A percentile compares a stretch with the other conserved stretches of the same genome.
Conservation (phyloP, 352 stramenopile species). For the Globisporangium spinosum region DNA sequence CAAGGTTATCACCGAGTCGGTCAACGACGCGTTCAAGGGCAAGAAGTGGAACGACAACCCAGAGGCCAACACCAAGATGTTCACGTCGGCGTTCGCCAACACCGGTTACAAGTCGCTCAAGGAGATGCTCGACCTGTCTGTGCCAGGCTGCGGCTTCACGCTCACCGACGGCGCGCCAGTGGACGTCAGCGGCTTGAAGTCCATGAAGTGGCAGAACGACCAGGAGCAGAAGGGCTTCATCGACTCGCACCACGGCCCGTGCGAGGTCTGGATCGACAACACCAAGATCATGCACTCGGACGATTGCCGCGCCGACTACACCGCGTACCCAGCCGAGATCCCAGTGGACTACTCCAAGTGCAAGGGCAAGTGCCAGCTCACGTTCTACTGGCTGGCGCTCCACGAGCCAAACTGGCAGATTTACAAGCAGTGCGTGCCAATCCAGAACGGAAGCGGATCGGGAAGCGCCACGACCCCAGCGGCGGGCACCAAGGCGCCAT, state of each 20-base stretch:
- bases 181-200: slow-evolving; percentile 32
- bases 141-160: slow-evolving; percentile 27
- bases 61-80: slow-evolving; percentile 14
- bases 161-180: slow-evolving; percentile 23
- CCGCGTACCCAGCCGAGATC: slow-evolving; percentile 41
- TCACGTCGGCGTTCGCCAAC: slow-evolving; percentile 9
- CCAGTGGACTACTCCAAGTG: slow-evolving; percentile 50
- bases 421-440: slow-evolving; percentile 47
- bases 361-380: slow-evolving; percentile 42
- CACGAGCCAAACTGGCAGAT: slow-evolving; percentile 51
- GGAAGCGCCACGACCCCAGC: slow-evolving; percentile 4
- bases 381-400: slow-evolving; percentile 61
- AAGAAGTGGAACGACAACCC: slow-evolving; percentile 25
- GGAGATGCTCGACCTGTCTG: slow-evolving; percentile 32
- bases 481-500: slow-evolving; percentile 11
- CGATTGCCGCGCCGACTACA: slow-evolving; percentile 38
- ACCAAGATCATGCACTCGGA: slow-evolving; percentile 32
- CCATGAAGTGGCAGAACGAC: slow-evolving; percentile 51
- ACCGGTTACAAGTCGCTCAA: slow-evolving; percentile 22
- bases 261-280: slow-evolving; percentile 46
- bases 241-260: slow-evolving; percentile 42
- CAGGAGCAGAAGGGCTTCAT: slow-evolving; percentile 37
- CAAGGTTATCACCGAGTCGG: slow-evolving; percentile 9
- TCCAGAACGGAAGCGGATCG: slow-evolving; percentile 24
- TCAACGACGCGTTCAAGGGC: slow-evolving; percentile 16